Conservation (phyloP, 139 green algal genomes). For the Astrephomene gubernaculifera region DNA sequence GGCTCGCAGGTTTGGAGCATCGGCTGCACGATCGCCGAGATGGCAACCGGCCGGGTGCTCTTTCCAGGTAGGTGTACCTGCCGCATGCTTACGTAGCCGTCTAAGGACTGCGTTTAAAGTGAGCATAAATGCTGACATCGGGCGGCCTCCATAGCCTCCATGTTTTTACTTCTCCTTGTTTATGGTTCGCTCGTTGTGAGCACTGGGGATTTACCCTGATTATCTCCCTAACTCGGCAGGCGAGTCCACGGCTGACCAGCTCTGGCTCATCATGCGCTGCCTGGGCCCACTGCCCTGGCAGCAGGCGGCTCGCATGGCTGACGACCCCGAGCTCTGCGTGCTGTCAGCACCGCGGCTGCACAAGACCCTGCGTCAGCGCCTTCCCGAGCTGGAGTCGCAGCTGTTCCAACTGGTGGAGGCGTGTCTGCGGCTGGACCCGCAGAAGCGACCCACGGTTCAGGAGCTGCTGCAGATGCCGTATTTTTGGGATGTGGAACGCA, state of each 20-base stretch:
- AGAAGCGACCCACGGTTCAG: slow-evolving; percentile 61
- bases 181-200: neutral
- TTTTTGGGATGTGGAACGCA: slow-evolving; percentile 36
- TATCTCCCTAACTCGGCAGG: neutral
- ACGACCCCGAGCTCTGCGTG: neutral
- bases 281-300: slow-evolving; percentile 54
- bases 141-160: neutral
- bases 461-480: slow-evolving; percentile 78
- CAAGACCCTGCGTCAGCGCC: neutral
- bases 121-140: too few relatives aligned
- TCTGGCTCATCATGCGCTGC: slow-evolving; percentile 73
- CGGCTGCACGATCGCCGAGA: slow-evolving; percentile 80
- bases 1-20: slow-evolving; percentile 21
- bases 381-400: neutral
- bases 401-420: slow-evolving; percentile 18
- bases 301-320: slow-evolving; percentile 47
- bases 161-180: neutral
- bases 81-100: too few relatives aligned
- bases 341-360: neutral
- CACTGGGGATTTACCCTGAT: too few relatives aligned
- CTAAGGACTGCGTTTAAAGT: too few relatives aligned
- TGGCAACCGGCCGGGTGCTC: slow-evolving; percentile 73
- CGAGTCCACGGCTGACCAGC: slow-evolving; percentile 73
- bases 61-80: too few relatives aligned
- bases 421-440: slow-evolving; percentile 73